phyloP scores from a whole-genome alignment of 2,329 filamentous ascomycete species.

The Colletotrichum nymphaeae region DNA sequence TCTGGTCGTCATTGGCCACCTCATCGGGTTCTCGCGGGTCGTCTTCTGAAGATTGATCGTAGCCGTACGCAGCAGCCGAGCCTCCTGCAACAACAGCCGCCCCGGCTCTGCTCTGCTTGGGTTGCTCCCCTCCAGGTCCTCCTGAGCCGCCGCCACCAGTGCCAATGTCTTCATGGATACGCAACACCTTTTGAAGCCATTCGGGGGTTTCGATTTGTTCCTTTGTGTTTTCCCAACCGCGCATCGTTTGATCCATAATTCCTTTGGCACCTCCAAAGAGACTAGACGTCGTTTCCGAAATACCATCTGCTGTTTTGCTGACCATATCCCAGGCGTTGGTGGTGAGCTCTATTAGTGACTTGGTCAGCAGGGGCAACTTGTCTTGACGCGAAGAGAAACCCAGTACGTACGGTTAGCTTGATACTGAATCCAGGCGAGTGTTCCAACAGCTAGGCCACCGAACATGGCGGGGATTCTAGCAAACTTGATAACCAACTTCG shows the following conservation, averaged over 20 bases:
- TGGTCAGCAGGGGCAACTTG: constrained; percentile 1
- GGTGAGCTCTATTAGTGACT: constrained; percentile 68
- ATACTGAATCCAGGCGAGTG: constrained; percentile 93
- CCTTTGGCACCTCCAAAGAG: constrained; percentile 79
- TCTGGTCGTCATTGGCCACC: constrained; percentile 90
- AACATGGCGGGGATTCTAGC: constrained; percentile 90
- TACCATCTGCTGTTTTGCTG: constrained; percentile 77
- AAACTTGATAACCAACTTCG: constrained; percentile 92
- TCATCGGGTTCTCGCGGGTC: constrained; percentile 71
- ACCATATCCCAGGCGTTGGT: constrained; percentile 83
- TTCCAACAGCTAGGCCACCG: constrained; percentile 87
- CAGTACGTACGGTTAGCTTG: constrained; percentile 82
- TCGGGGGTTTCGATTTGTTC: constrained; percentile 76
- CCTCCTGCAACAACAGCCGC: constrained; percentile 76
- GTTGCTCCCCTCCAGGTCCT: constrained; percentile 62
- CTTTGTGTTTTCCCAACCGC: constrained; percentile 86
- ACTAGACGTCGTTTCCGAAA: constrained; percentile 74
- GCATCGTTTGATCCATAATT: constrained; percentile 81
- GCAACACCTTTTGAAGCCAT: constrained; percentile 83
- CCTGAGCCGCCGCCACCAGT: constrained; percentile 59
- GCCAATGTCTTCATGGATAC: constrained; percentile 69
- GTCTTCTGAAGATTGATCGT: constrained; percentile 76
- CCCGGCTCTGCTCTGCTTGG: constrained; percentile 69
- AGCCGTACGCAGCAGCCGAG: constrained; percentile 82
- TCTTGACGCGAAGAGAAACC: neutral